A percentile compares a stretch with the other conserved stretches of the same genome.
phyloP scores from a whole-genome alignment of 345 rosid genomes.

The Excoecaria agallocha region DNA sequence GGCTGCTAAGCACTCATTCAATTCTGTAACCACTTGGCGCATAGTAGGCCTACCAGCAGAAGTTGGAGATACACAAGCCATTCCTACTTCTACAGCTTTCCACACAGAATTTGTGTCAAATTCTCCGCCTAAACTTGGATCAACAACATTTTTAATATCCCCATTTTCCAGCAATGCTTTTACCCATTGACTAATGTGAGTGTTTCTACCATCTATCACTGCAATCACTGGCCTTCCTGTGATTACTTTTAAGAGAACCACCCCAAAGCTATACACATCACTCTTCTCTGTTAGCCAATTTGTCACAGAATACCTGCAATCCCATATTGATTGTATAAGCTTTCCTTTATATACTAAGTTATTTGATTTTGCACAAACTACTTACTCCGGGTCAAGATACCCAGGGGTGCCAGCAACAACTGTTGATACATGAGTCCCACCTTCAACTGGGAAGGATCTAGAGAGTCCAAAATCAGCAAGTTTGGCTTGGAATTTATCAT shows the following conservation, averaged over 20 bases:
- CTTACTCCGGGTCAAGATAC: conserved; percentile 25
- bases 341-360: neutral
- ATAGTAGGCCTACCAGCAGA: conserved; percentile 23
- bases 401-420: conserved; percentile 12
- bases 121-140: neutral
- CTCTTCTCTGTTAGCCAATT: conserved; percentile 41
- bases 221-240: conserved; percentile 35
- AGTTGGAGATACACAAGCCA: conserved; percentile 23
- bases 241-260: conserved; percentile 39
- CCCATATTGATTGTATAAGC: neutral
- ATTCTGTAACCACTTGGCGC: conserved; percentile 6
- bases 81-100: conserved; percentile 27
- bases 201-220: neutral
- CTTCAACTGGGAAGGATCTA: conserved; percentile 8
- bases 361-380: neutral
- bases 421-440: conserved; percentile 5
- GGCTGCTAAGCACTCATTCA: neutral
- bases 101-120: conserved; percentile 24
- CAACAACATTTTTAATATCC: conserved; percentile 3
- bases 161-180: conserved; percentile 17
- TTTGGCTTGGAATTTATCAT: conserved; percentile 16
- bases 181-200: conserved; percentile 24
- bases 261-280: conserved; percentile 49
- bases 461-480: conserved; percentile 20
- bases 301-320: conserved; percentile 32